Base-by-base conservation (phyloP, 805 yeast genomes). In the Candida yuanshanica region DNA sequence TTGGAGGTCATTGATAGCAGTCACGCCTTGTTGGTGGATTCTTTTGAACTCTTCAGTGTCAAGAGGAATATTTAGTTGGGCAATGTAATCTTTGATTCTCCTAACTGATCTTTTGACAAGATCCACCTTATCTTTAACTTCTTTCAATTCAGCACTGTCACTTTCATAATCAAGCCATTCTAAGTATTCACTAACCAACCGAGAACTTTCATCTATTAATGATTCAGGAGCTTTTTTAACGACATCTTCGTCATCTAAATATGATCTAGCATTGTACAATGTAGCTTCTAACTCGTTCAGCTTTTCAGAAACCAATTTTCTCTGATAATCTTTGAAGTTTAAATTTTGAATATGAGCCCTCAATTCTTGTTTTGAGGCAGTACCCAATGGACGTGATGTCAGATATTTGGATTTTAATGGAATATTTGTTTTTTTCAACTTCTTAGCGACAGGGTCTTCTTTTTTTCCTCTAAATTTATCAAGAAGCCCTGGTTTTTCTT, bases 121-220 rank as follows among this genome's bases (percentile, higher is more conserved):
- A 1, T 45, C 38, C 6, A 56, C 48, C 50, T 59, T 72, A 4
- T 56, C 53, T 17, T 60, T 57, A 20, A 78, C 58, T 2, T 65
- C 73, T 18, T 64, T 56, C 11, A 62, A 36, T 1, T 59, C 47
- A 1, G 84, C 74, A 18, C 64, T 67, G 40, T 75, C 83, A 27
- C 86, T 71, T 14, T 79, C 88, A 51, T 75, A 77, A 37, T 87
- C 95, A 29, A 88, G 64, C 95, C 95, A 87, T 44, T 83, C 91
- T 35, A 84, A 63, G 20, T 68, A 62, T 10, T 75, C 79, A 13
- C 65, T 42, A 5, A 82, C 74, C 6, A 65, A 46, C 0, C 51
- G 42, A 1, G 64, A 48, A 9, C 72, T 60, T 23, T 58, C 50
- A 5, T 65, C 69, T 6, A 75, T 45, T 29, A 68, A 63, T 0